Base-by-base conservation (phyloP, 345 rosid species). In the Acer negundo region DNA sequence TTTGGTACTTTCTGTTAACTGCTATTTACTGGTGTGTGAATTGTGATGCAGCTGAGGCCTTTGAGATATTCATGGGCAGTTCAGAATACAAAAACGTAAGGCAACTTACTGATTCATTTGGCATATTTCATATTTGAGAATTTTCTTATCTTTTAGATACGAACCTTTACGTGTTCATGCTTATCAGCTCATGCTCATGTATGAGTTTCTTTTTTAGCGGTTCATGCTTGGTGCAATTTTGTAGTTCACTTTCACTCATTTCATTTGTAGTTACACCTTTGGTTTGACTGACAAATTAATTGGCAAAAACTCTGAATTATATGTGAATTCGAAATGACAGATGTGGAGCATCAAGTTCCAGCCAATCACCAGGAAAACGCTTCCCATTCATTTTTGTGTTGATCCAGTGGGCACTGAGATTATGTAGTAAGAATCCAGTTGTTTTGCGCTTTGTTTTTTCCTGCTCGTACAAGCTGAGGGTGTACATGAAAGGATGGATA, bases 371-470 rank as follows among this genome's bases (percentile, higher is more conserved):
- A 81, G 66, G 82, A 91, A 82, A 81, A 64, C 82, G 10, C 77
- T 88, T 80, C 73, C 82, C 12, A 55, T 93, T 75, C 90, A 90
- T 82, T 92, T 86, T 81, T 83, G 91, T 51, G 90, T 95, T 74
- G 92, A 95, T 84, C 98, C 98, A 0, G 93, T 91, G 31, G 94
- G 98, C 70, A 85, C 88, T 3, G 93, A 95, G 80, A 71, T 93
- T 77, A 93, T 95, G 97, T 95, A 92, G 86, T 19, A 62, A 71
- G 64, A 35, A 69, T 68, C 63, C 49, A 59, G n/a, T 70, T 47
- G 12, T 71, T 74, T 61, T 75, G 22, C 31, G 20, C 38, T 66
- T 66, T 17, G 49, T 58, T 24, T 35, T 35, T 69, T 4, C 67
- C 62, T 81, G 19, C 46, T 78, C 67, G 47, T 73, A 22, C 67